Base-by-base conservation (phyloP, 768 basidiomycete species). In the Asterophora parasitica region DNA sequence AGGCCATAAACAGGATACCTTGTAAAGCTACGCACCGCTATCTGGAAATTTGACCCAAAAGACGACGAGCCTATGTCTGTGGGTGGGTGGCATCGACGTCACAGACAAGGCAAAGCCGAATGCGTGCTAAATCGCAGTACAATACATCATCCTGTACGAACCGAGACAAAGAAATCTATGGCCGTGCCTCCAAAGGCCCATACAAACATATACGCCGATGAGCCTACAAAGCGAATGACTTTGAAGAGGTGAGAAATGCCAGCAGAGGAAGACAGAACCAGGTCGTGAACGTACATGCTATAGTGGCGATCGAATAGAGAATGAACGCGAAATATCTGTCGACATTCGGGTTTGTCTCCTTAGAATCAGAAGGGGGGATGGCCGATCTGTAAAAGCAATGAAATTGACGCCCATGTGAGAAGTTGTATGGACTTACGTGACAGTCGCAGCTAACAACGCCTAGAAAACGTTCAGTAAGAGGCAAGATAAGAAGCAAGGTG, bases 311-410 rank as follows among this genome's bases (percentile, higher is more conserved):
- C 0, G 89, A 90, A 67, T 83, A 93, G 46, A 97, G 65, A 50
- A 96, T 71, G 62, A 93, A 91, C 13, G 84, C 79, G 84, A 95
- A 88, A 61, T 95, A 95, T 1, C 89, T 90, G 46, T 81, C 82
- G 3, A 92, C 87, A 20, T 71, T 70, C 1, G 79, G 78, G 15
- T 75, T 68, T 5, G 62, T 61, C 38, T 64, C 68, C 20, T 74
- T 64, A 1, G 83, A 76, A 23, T 68, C 81, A n/a, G n/a, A n/a
- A n/a, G n/a, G n/a, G 17, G 69, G 73, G 10, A 77, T 79, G 50
- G 79, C 69, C 16, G 76, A 65, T 42, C 73, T 69, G 58, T 12
- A 19, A 27, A 17, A 52, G 15, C 4, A 31, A 11, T 39, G 35
- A 12, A 33, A 10, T 23, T 11, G 27, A n/a, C n/a, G n/a, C n/a